Conservation (phyloP, 169 alveolate species). For the Babesia bigemina region DNA sequence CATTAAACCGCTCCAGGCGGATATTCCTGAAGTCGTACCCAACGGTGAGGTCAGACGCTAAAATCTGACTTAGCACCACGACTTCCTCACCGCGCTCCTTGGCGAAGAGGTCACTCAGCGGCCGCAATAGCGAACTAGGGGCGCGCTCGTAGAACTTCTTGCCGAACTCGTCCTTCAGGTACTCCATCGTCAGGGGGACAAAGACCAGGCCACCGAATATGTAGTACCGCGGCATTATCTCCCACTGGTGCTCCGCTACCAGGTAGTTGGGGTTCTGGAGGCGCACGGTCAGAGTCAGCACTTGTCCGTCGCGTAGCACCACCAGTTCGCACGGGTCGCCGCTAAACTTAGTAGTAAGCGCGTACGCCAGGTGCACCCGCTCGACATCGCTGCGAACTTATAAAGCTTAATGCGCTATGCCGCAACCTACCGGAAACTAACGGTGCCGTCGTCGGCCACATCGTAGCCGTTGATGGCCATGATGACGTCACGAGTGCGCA, state of each 20-base stretch:
- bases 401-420: neutral
- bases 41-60: constrained; percentile 77
- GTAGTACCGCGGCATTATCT: constrained; percentile 74
- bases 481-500: constrained; percentile 72
- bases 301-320: constrained; percentile 63
- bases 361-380: constrained; percentile 74
- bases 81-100: constrained; percentile 68
- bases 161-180: constrained; percentile 71
- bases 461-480: constrained; percentile 77
- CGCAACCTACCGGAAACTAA: constrained; percentile 71
- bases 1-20: constrained; percentile 60
- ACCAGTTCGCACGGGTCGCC: constrained; percentile 70
- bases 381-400: constrained; percentile 65
- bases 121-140: constrained; percentile 43
- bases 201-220: constrained; percentile 85
- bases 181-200: constrained; percentile 76
- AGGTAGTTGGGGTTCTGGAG: constrained; percentile 71
- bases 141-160: constrained; percentile 68
- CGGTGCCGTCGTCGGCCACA: constrained; percentile 85
- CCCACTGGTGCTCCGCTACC: constrained; percentile 86
- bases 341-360: constrained; percentile 67
- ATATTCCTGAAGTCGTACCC: constrained; percentile 74
- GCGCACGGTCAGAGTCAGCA: constrained; percentile 58
- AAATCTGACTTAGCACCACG: constrained; percentile 72
- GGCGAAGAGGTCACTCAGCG: constrained; percentile 55